These are phyloP conservation scores for Penicillium sp. DNA, from an alignment of 2,329 filamentous ascomycete species.

Conservation along the genomic window DNA sequence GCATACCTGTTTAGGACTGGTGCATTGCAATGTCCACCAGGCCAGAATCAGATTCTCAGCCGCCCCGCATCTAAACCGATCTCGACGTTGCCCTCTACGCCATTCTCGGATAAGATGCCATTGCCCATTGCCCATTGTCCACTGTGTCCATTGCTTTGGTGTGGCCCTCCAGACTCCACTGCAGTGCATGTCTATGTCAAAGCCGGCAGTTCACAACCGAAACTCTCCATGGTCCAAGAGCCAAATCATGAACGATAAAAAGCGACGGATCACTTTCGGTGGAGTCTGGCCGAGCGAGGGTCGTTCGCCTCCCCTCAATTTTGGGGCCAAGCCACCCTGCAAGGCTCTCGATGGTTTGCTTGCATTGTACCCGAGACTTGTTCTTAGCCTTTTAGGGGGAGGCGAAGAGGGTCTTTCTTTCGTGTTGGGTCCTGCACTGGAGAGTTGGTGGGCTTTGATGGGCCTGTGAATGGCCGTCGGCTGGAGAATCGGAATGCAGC, in stretches of 20 bases:
- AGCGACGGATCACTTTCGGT: background rate
- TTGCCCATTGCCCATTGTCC: background rate
- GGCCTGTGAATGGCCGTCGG: background rate
- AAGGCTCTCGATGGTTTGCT: conserved; percentile 3
- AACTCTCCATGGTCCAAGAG: background rate
- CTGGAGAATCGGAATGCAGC: conserved; percentile 8
- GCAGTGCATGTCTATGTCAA: background rate
- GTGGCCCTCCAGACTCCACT: background rate
- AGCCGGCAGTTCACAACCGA: background rate
- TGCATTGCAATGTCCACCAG: background rate
- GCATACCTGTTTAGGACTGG: background rate
- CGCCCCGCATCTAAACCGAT: background rate
- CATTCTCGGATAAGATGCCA: background rate
- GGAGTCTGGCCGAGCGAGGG: background rate
- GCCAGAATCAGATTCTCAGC: background rate
- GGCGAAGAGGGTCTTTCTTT: background rate
- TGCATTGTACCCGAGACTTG: background rate
- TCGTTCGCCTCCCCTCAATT: background rate
- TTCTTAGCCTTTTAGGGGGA: background rate
- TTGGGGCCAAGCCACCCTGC: conserved; percentile 9
- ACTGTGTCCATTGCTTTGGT: no score
- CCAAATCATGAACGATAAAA: background rate
- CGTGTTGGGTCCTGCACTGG: background rate
- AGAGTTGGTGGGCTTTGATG: background rate
- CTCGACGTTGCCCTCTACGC: background rate